Conservation (phyloP, 331 rosid genomes). For the Spiraea crenata region DNA sequence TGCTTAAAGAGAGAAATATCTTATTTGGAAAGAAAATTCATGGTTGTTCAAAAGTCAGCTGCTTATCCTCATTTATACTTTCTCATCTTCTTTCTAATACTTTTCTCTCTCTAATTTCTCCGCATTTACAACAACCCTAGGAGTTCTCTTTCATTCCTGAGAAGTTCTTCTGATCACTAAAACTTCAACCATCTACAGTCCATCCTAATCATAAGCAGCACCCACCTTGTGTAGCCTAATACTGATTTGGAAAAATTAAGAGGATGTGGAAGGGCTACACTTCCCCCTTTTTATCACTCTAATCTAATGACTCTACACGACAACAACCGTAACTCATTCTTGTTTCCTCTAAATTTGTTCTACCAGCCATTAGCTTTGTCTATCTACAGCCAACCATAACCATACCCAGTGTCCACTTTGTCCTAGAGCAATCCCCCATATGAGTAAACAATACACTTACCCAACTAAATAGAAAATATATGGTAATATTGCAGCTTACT, state of each 20-base stretch:
- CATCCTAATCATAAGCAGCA: no score
- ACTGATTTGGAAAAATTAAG: no score
- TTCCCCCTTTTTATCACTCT: neutral
- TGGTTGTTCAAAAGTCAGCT: no score
- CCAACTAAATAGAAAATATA: slow-evolving; percentile 1
- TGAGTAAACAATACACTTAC: neutral
- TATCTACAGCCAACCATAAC: neutral
- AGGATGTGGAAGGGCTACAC: neutral
- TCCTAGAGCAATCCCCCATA: slow-evolving; percentile 1
- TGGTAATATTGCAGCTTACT: slow-evolving; percentile 43
- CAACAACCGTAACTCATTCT: neutral
- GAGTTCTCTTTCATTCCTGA: neutral
- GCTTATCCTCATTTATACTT: neutral
- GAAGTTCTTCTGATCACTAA: no score
- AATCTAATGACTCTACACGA: neutral
- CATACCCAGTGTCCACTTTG: neutral
- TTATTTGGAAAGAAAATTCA: neutral
- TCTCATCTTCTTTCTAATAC: neutral
- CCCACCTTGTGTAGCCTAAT: no score
- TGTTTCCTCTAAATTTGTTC: neutral
- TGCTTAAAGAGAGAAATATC: neutral
- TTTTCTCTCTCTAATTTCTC: neutral
- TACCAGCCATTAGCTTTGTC: neutral
- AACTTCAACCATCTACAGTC: no score
- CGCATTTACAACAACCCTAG: neutral